Conservation (phyloP, 208 protist genomes). For the Leishmania mexicana region DNA sequence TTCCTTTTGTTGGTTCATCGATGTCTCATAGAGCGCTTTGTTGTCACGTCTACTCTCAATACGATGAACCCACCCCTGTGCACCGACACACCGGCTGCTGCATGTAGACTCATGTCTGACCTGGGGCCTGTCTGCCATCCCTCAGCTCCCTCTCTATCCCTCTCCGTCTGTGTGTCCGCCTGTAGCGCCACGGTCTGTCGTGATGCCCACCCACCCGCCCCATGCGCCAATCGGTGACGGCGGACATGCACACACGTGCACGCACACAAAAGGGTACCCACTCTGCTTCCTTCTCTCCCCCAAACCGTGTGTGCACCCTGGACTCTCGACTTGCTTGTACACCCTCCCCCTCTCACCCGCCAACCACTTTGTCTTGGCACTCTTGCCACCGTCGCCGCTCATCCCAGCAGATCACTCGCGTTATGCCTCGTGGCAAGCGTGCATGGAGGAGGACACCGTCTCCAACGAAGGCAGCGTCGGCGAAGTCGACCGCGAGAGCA, state of each 20-base stretch:
- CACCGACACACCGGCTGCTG: background rate
- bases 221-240: background rate
- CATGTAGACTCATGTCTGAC: background rate
- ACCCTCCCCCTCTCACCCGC: background rate
- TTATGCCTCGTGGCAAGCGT: no score
- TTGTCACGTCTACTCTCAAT: background rate
- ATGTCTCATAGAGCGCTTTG: conserved; percentile 1
- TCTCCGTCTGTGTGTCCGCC: background rate
- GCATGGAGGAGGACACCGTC: background rate
- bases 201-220: background rate
- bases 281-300: background rate
- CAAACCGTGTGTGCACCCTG: background rate
- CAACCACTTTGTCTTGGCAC: background rate
- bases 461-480: background rate
- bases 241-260: background rate
- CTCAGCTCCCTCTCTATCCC: background rate
- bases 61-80: background rate
- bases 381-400: background rate
- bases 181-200: background rate
- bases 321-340: background rate
- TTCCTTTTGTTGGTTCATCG: background rate
- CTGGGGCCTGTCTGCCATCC: background rate
- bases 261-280: background rate
- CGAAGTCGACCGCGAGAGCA: background rate
- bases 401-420: background rate